Conservation (phyloP, 345 rosid genomes). For the Brassica rapa region DNA sequence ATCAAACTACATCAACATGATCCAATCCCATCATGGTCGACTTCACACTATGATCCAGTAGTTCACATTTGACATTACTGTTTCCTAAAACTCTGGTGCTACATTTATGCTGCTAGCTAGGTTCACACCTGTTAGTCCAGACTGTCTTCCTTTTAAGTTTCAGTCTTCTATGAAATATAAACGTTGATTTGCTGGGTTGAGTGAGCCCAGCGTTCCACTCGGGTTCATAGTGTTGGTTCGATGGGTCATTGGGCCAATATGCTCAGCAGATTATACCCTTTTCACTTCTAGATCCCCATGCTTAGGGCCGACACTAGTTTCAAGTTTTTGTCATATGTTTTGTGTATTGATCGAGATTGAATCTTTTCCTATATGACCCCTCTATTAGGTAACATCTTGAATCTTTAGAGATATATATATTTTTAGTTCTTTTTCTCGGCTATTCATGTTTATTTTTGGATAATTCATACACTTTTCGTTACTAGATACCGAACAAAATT, state of each 20-base stretch:
- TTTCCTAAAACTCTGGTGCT: background rate
- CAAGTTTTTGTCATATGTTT: no score
- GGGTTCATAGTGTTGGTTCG: background rate
- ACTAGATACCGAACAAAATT: no score
- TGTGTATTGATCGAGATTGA: no score
- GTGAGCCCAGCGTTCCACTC: background rate
- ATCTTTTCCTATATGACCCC: no score
- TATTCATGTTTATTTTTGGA: no score
- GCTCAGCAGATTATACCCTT: background rate
- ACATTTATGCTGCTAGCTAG: background rate
- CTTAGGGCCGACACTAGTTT: no score
- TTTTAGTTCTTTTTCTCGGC: no score
- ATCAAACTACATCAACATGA: background rate
- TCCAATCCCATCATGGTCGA: conserved; percentile 21
- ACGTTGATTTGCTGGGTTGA: background rate
- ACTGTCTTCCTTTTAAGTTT: background rate
- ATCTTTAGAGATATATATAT: no score
- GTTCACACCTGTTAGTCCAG: background rate
- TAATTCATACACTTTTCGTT: no score
- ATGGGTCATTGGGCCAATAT: background rate
- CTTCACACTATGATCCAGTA: conserved; percentile 16
- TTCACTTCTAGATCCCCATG: background rate
- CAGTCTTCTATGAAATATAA: background rate
- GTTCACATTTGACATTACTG: conserved; percentile 21
- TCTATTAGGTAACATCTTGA: no score